A percentile compares a stretch with the other conserved stretches of the same genome.
phyloP scores from a whole-genome alignment of 305 asterid genomes.

The Solanum hybrid region DNA sequence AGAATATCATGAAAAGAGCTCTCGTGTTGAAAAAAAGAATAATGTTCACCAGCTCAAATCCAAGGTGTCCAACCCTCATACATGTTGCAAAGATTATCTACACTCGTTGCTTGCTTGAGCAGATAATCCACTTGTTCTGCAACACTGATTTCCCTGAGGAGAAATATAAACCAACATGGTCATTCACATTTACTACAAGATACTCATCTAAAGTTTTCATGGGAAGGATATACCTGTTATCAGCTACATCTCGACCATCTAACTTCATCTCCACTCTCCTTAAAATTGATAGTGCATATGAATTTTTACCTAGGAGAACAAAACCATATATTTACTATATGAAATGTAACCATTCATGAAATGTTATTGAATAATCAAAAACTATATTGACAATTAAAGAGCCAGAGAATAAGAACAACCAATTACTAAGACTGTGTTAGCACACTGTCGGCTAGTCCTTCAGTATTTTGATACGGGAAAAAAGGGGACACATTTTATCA shows the following conservation, averaged over 20 bases:
- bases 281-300: slow-evolving; percentile 75
- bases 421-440: neutral
- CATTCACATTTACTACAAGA: slow-evolving; percentile 7
- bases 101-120: slow-evolving; percentile 86
- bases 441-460: neutral
- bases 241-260: slow-evolving; percentile 81
- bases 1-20: slow-evolving; percentile 12
- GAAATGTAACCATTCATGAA: neutral
- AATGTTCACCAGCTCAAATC: slow-evolving; percentile 49
- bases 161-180: slow-evolving; percentile 8
- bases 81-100: slow-evolving; percentile 97
- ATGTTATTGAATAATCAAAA: neutral
- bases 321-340: slow-evolving; percentile 10
- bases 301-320: slow-evolving; percentile 62
- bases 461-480: neutral
- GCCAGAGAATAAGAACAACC: neutral
- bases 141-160: slow-evolving; percentile 59
- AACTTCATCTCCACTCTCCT: slow-evolving; percentile 92
- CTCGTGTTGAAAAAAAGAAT: slow-evolving; percentile 7
- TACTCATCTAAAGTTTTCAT: neutral
- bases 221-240: slow-evolving; percentile 56
- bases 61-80: slow-evolving; percentile 99
- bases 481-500: neutral
- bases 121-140: slow-evolving; percentile 92
- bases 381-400: neutral